Evolutionary conservation across 257 asterid genomes (phyloP).

Genomic region (Plectranthus barbatus): DNA sequence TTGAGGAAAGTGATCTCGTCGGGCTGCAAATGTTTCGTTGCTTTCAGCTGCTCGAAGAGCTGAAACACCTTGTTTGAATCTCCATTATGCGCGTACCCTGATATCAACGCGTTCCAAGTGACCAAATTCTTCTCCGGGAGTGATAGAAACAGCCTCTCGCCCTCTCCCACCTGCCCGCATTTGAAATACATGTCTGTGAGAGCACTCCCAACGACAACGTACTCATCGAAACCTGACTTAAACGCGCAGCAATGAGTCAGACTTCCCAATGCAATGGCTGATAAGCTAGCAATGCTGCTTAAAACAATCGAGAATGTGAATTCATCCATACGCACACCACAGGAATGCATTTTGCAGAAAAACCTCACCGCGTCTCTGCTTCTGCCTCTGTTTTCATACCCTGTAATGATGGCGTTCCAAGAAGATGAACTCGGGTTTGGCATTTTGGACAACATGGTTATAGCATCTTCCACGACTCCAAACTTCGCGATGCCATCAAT

Average conservation of each 20-base stretch:
- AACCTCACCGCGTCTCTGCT: constrained; percentile 40
- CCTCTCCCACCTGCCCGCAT: constrained; percentile 55
- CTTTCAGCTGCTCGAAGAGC: constrained; percentile 42
- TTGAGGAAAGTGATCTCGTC: constrained; percentile 67
- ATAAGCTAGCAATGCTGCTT: constrained; percentile 53
- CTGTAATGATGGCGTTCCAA: constrained; percentile 77
- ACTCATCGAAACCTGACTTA: constrained; percentile 40
- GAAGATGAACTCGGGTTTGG: constrained; percentile 70
- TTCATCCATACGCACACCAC: constrained; percentile 46
- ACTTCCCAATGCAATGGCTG: constrained; percentile 46
- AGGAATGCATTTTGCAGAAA: constrained; percentile 48
- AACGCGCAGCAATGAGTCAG: constrained; percentile 49
- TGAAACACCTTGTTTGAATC: constrained; percentile 35
- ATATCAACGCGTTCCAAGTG: constrained; percentile 70
- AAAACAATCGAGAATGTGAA: constrained; percentile 70
- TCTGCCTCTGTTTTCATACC: constrained; percentile 53
- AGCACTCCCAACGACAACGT: constrained; percentile 71
- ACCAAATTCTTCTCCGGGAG: constrained; percentile 56
- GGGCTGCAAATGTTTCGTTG: constrained; percentile 26
- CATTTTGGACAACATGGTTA: constrained; percentile 33
- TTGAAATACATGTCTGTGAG: constrained; percentile 74
- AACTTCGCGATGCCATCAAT: constrained; percentile 65
- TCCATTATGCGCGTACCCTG: constrained; percentile 65
- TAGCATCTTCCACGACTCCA: constrained; percentile 58
- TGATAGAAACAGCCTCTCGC: constrained; percentile 29